phyloP scores from a whole-genome alignment of 164 flowering plant genomes.

The Sextonia rubra region DNA sequence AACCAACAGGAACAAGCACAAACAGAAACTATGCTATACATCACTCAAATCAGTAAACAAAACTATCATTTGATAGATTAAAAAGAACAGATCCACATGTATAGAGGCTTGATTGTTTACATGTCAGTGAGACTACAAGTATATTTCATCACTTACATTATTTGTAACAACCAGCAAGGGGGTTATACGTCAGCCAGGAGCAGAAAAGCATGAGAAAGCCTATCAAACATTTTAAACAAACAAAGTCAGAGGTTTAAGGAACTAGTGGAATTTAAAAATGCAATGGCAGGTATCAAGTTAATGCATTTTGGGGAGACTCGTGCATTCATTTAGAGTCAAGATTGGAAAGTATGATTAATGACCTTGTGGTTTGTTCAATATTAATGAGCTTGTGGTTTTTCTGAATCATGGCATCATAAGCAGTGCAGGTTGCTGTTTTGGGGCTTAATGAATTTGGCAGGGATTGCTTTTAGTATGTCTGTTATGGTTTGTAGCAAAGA shows the following conservation, averaged over 20 bases:
- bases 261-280: neutral
- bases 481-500: neutral
- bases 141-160: constrained; percentile 24
- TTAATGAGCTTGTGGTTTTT: neutral
- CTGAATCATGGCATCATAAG: neutral
- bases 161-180: constrained; percentile 94
- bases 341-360: too few relatives aligned
- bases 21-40: too few relatives aligned
- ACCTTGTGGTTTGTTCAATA: neutral
- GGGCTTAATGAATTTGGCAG: neutral
- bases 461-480: neutral
- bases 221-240: constrained; percentile 19
- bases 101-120: neutral
- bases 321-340: too few relatives aligned
- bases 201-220: constrained; percentile 78
- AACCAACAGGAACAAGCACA: too few relatives aligned
- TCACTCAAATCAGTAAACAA: too few relatives aligned
- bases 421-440: neutral
- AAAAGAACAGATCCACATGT: neutral
- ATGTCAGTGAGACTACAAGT: neutral
- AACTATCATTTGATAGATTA: neutral
- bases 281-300: neutral
- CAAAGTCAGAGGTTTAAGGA: neutral
- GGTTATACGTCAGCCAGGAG: constrained; percentile 59
- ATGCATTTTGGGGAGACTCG: too few relatives aligned